Percentiles rank a stretch among this genome's conserved stretches.
These are phyloP conservation scores for Prunus davidiana DNA, from an alignment of 306 rosid species.

Conservation along the genomic window DNA sequence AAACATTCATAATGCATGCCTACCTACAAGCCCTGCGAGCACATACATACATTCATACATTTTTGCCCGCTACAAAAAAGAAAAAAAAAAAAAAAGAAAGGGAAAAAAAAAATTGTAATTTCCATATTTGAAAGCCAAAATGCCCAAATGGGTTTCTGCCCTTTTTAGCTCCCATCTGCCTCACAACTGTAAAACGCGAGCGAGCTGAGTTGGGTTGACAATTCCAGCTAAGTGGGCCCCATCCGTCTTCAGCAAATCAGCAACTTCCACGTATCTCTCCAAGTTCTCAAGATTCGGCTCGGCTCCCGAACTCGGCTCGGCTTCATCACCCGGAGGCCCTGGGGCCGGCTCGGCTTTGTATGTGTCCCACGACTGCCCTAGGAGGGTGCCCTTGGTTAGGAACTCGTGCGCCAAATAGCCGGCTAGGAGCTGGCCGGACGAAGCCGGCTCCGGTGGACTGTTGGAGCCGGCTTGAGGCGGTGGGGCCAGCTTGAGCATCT, in stretches of 20 bases:
- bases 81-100: too few species aligned
- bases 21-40: neutral
- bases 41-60: neutral
- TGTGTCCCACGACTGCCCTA: conserved; percentile 64
- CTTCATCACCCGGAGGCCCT: neutral
- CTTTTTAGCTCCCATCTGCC: neutral
- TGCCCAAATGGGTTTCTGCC: neutral
- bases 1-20: neutral
- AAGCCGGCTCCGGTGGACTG: neutral
- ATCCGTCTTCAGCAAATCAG: conserved; percentile 44
- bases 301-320: conserved; percentile 18
- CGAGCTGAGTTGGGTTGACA: conserved; percentile 81
- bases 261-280: conserved; percentile 64
- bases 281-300: conserved; percentile 25
- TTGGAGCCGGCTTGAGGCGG: conserved; percentile 7
- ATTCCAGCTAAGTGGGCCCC: conserved; percentile 74
- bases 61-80: neutral
- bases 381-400: conserved; percentile 68
- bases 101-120: too few species aligned
- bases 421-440: conserved; percentile 58
- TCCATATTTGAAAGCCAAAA: neutral
- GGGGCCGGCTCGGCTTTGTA: conserved; percentile 15
- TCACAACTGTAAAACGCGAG: conserved; percentile 67
- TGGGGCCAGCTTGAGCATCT: conserved; percentile 41
- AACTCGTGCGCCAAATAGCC: conserved; percentile 89